These are phyloP conservation scores for Takakia lepidozioides DNA, from an alignment of 225 moss, liverwort and hornwort genomes.

Conservation along the genomic window DNA sequence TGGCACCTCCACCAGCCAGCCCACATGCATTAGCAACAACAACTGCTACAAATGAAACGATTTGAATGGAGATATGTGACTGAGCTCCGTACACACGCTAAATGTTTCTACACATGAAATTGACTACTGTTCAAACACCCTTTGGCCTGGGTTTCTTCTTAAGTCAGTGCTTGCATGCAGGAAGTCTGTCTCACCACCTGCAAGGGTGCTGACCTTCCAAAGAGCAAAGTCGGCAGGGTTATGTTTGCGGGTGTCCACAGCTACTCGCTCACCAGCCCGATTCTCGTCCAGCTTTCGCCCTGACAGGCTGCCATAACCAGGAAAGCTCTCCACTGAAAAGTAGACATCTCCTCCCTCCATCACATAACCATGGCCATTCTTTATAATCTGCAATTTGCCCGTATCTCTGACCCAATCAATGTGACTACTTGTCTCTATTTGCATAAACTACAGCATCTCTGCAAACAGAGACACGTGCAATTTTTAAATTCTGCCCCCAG, in stretches of 20 bases:
- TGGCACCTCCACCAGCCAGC: constrained; percentile 28
- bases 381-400: constrained; percentile 63
- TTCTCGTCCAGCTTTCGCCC: constrained; percentile 89
- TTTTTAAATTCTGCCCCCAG: no score
- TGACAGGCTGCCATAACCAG: constrained; percentile 80
- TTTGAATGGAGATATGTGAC: no score
- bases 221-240: constrained; percentile 99
- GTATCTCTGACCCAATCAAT: no score
- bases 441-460: no score
- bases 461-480: no score
- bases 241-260: constrained; percentile 73
- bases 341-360: constrained; percentile 93
- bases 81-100: no score
- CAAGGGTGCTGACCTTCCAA: constrained; percentile 98
- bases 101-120: no score
- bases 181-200: constrained; percentile 82
- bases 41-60: no score
- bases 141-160: no score
- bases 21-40: background rate
- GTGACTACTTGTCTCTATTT: no score
- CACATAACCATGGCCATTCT: constrained; percentile 80
- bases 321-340: constrained; percentile 79
- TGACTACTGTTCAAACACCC: no score
- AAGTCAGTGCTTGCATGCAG: no score
- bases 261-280: constrained; percentile 91